These are phyloP conservation scores for Platanthera guangdongensis DNA, from an alignment of 106 monocot species.

Conservation along the genomic window DNA sequence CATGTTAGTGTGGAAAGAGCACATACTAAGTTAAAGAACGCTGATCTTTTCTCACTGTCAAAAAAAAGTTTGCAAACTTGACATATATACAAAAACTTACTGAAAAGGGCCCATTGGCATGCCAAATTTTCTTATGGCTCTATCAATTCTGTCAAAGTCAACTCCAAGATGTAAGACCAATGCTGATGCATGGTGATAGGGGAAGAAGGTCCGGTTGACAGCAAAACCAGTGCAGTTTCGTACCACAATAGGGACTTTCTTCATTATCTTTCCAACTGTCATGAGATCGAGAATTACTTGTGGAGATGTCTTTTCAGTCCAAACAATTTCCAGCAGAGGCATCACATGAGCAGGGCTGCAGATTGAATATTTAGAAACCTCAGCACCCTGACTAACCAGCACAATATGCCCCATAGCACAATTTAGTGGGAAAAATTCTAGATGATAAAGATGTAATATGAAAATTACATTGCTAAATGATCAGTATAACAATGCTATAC, in stretches of 20 bases:
- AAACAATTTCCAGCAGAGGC: conserved; percentile 82
- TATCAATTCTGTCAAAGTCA: conserved; percentile 67
- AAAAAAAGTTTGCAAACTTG: too few relatives aligned
- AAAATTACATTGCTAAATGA: neutral
- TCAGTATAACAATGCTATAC: neutral
- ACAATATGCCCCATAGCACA: neutral
- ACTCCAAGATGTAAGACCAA: conserved; percentile 59
- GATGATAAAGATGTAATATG: neutral
- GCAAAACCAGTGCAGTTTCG: conserved; percentile 34
- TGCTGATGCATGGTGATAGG: conserved; percentile 50
- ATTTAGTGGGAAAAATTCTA: neutral
- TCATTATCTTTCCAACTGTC: conserved; percentile 63
- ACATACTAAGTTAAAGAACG: too few relatives aligned
- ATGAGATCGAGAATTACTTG: conserved; percentile 81
- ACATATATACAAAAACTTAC: conserved; percentile 25
- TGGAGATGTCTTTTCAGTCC: conserved; percentile 68
- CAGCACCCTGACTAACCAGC: neutral
- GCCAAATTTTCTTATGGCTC: conserved; percentile 61
- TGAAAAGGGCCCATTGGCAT: conserved; percentile 91
- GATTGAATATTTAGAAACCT: neutral
- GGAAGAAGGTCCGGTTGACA: conserved; percentile 70
- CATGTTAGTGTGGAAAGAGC: neutral
- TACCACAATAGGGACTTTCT: conserved; percentile 81
- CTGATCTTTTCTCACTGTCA: too few relatives aligned
- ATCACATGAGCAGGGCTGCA: conserved; percentile 75